Evolutionary conservation across 2,329 filamentous ascomycete genomes (phyloP), one percentile per base, ranked within the genome.

Genomic region (Phoma sp.): DNA sequence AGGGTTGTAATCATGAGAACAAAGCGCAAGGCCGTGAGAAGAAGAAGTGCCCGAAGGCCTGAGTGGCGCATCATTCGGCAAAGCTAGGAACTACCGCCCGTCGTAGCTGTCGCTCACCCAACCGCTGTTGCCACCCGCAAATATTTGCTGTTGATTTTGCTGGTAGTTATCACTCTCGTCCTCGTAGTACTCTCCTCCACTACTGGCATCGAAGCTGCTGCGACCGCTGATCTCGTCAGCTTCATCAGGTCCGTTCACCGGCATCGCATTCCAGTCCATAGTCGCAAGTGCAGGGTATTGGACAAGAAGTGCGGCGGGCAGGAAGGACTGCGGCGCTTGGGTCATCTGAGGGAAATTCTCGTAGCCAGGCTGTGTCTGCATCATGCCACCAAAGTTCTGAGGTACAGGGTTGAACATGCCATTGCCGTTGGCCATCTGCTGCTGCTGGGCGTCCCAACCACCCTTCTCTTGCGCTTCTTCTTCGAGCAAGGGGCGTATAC

Each of bases 401-500:
- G 62, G 60, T 57, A 73, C 69, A 12, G 61, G 65, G 45, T 49
- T 64, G 47, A 69, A 75, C 66, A 73, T 74, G 64, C 65, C 66
- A 45, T 74, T 87, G 82, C 77, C 65, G 30, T 67, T 70, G 49
- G 65, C 65, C 60, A 89, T 84, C 67, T 92, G 88, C 72, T 92
- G 74, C 47, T 64, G 66, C 57, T 79, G 75, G 47, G 74, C 71
- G 6, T 72, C 68, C 76, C 89, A 73, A 88, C 84, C 89, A 23
- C 83, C 79, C 39, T 89, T 87, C 68, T 96, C 90, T 28, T 92
- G 83, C 67, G 92, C 89, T 79, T 99, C 95, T 76, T 99, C 95
- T 61, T 99, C 95, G 1, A 99, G 83, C 11, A 99, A 79, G n/a
- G 95, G 93, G 66, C 96, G 96, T 77, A 99, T 99, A 72, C 95